Conservation (phyloP, 2,329 filamentous ascomycete genomes). For the Orbilia javanica region DNA sequence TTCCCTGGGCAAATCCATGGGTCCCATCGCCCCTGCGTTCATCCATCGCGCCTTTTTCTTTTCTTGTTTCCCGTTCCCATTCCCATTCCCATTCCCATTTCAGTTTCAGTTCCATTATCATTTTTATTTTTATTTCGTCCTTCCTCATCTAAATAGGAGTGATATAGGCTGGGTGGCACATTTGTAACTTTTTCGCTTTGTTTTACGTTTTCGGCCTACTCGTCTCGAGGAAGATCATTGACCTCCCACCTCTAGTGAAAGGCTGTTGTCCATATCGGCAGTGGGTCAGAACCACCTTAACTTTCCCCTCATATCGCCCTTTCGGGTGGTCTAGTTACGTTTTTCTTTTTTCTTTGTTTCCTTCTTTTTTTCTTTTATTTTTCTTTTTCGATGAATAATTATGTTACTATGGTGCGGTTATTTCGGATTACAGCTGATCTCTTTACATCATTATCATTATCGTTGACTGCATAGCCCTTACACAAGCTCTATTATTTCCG, state of each 20-base stretch:
- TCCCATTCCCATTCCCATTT: background rate
- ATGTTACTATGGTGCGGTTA: slow-evolving; percentile 58
- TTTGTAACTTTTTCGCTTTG: slow-evolving; percentile 10
- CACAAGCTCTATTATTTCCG: slow-evolving; percentile 25
- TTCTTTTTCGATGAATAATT: slow-evolving; percentile 46
- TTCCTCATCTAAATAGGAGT: slow-evolving; percentile 11
- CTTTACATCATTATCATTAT: slow-evolving; percentile 22
- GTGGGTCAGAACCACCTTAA: background rate
- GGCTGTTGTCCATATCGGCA: background rate
- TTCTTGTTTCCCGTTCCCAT: background rate
- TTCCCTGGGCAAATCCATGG: too few relatives aligned
- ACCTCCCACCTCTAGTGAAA: background rate
- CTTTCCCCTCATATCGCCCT: background rate
- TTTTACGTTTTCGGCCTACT: background rate
- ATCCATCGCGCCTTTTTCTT: background rate
- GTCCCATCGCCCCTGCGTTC: background rate
- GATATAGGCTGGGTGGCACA: slow-evolving; percentile 26
- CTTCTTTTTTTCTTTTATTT: slow-evolving; percentile 23
- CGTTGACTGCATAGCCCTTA: slow-evolving; percentile 28
- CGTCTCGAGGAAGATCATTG: background rate
- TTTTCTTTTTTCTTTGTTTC: slow-evolving; percentile 16
- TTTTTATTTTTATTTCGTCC: background rate
- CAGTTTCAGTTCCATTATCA: slow-evolving; percentile 2
- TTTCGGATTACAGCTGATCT: slow-evolving; percentile 43
- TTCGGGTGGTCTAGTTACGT: too few relatives aligned